Evolutionary conservation across 176 grass and related monocot genomes (phyloP), one percentile per base, ranked within the genome.

Genomic region (Oryza coarctata): DNA sequence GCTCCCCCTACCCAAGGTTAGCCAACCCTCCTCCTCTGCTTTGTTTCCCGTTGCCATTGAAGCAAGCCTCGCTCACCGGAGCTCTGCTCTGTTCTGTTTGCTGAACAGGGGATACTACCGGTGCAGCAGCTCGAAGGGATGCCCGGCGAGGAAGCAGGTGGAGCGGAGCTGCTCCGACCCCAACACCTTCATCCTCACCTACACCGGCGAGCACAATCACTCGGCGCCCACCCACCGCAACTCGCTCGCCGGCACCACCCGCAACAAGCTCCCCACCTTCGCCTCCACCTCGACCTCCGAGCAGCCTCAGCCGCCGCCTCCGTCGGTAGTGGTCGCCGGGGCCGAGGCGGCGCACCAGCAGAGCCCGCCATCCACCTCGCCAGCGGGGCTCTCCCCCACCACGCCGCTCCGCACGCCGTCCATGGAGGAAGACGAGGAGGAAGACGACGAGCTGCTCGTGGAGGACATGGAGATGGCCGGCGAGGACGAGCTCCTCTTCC

Each of bases 201-300:
- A 90, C 89, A 97, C 89, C 18, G 89, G 89, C 45, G 94, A 97
- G 73, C 94, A 97, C 87, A 94, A 88, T 85, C 94, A 97, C 86
- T 87, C 82, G 1, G 79, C 90, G 58, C 94, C 94, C 4, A 94
- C 87, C 0, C 94, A 97, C 85, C 91, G 94, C 66, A 97, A 97
- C 50, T 92, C 91, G 73, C 94, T 97, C 27, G 91, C 91, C 29
- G 91, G 94, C 25, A 97, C 88, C 71, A 94, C 89, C 20, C 84
- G 91, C 28, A 79, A 90, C 64, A 97, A 92, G 71, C 78, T 88
- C 0, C n/a, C 66, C n/a, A 8, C 44, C 13, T 6, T 45, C 2
- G 11, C 70, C 8, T 6, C 65, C 2, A 3, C 61, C 0, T 31
- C 60, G 18, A 5, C 44, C 8, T 3, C 65, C 2, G 11, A 64